Evolutionary conservation across 2,329 filamentous ascomycete species (phyloP).

Genomic region (Ophiostoma quercus): DNA sequence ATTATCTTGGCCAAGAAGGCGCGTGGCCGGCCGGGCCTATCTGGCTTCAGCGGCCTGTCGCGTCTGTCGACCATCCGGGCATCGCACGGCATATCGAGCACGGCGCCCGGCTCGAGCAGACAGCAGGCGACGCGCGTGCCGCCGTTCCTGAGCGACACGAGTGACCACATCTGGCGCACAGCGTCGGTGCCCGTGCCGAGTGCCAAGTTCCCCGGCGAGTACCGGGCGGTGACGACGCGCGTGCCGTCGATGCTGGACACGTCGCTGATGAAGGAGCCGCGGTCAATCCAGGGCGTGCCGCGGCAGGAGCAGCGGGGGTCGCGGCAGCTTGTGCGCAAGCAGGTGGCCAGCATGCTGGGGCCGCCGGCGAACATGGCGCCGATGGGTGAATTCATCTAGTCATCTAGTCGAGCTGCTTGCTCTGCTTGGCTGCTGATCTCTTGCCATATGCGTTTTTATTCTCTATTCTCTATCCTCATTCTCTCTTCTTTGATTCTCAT

Average conservation of each 20-base stretch:
- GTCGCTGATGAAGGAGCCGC: constrained; percentile 83
- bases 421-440: background rate
- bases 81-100: constrained; percentile 47
- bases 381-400: constrained; percentile 14
- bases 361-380: constrained; percentile 27
- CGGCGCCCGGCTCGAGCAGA: constrained; percentile 33
- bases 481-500: background rate
- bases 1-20: constrained; percentile 74
- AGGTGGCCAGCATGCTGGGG: constrained; percentile 42
- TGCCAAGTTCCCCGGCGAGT: constrained; percentile 58
- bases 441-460: background rate
- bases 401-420: background rate
- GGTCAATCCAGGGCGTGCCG: constrained; percentile 84
- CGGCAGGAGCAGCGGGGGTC: constrained; percentile 50
- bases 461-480: background rate
- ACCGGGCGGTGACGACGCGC: constrained; percentile 55
- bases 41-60: constrained; percentile 49
- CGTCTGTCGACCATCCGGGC: constrained; percentile 56
- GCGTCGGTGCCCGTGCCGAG: constrained; percentile 56
- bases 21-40: constrained; percentile 58
- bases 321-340: constrained; percentile 50
- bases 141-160: constrained; percentile 64
- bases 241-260: constrained; percentile 81
- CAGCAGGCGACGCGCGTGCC: constrained; percentile 38
- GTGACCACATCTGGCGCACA: constrained; percentile 75